Base-by-base conservation (phyloP, 352 stramenopile genomes). In the Pythium rhizo-oryzae region DNA sequence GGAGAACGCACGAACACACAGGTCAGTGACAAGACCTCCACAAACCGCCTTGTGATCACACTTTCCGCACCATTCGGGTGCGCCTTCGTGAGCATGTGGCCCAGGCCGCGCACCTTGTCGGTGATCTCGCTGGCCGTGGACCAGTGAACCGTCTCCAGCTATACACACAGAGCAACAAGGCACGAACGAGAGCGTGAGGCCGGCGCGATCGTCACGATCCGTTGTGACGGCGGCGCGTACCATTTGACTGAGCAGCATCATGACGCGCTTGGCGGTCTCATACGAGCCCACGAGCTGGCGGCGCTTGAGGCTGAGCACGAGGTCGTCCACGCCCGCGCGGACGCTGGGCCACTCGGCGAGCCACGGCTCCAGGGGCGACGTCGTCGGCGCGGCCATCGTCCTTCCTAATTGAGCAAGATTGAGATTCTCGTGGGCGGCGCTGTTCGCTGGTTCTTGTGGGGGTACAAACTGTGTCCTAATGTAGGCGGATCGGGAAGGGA, bases 91-190 rank as follows among this genome's bases (percentile, higher is more conserved):
- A 96, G 85, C 80, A 96, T 89, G 74, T 89, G 63, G 47, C 85
- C 88, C 18, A 96, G 69, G 46, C 90, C 71, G 60, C 85, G 85
- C 56, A 94, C 87, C 67, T 96, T 93, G 24, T 92, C 88, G n/a
- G 90, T 82, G 62, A 96, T 91, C 67, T 96, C 86, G 12, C 83
- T 80, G 3, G 86, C 86, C 16, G 84, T 94, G 21, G 77, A 80
- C 86, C 86, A 94, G 56, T 92, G 72, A 44, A 92, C 80, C 11
- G 86, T 92, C 67, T 92, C 84, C 8, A 94, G 72, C 86, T 94
- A 24, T 67, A 16, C 12, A 54, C 37, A 43, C 15, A n/a, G 4
- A 46, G 8, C 30, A 19, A 59, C 16, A 25, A 35, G 18, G 4
- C 35, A 41, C 35, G 35, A 41, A 15, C 35, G 35, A 33, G 28